Conservation (phyloP, 768 basidiomycete genomes). For the Russula vinacea region DNA sequence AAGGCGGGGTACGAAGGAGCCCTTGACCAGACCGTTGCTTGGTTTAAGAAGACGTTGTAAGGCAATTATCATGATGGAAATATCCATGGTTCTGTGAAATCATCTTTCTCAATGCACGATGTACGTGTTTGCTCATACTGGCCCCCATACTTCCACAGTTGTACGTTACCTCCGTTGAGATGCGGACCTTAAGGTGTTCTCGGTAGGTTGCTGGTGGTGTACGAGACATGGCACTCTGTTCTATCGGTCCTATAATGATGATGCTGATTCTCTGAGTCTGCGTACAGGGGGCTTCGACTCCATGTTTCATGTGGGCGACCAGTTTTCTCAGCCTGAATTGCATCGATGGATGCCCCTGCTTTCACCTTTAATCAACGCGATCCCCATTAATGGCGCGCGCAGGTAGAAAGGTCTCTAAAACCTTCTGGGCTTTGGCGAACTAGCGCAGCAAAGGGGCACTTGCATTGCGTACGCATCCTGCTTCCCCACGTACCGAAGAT, state of each 20-base stretch:
- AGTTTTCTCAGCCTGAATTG: too few species aligned
- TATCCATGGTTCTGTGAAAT: background rate
- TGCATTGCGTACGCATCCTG: background rate
- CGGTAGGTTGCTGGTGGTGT: too few species aligned
- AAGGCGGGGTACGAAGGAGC: conserved; percentile 46
- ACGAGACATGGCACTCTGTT: too few species aligned
- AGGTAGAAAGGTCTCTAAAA: background rate
- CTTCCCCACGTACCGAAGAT: conserved; percentile 1
- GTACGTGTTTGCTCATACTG: background rate
- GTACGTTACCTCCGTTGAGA: background rate
- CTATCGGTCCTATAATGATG: too few species aligned
- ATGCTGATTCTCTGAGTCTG: too few species aligned
- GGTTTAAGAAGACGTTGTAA: conserved; percentile 44
- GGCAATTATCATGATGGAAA: background rate
- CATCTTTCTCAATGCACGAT: background rate
- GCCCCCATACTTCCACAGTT: background rate
- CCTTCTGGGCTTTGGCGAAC: background rate
- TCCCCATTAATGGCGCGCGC: background rate
- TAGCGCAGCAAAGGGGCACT: background rate
- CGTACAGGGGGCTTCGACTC: background rate
- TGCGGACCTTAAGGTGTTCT: too few species aligned
- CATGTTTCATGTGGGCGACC: background rate
- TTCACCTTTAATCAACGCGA: too few species aligned
- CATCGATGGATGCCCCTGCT: too few species aligned
- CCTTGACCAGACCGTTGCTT: conserved; percentile 42